Base-by-base conservation (phyloP, 768 basidiomycete species). In the Saitozyma sp. region DNA sequence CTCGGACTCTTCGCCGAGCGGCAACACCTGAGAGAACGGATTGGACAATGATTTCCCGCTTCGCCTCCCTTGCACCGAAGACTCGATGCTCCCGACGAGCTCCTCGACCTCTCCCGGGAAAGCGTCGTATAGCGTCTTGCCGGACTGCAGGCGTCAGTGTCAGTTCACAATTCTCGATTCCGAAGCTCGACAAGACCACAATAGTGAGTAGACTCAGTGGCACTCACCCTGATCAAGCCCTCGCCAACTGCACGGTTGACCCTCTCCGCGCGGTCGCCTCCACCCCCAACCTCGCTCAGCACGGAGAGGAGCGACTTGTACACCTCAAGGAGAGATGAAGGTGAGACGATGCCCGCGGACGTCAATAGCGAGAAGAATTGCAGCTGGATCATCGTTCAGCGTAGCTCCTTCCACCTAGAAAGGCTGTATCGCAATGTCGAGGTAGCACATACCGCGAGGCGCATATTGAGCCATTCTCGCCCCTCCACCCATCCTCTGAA, bases 331-430 rank as follows among this genome's bases (percentile, higher is more conserved):
- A 97, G 86, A 3, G 93, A 94, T 9, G 87, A 85, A 0, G 86
- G 77, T 2, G 90, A 87, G 55, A 97, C 84, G 1, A 94, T 80
- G 59, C 85, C 84, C 1, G 91, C 86, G 3, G 88, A 83, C 39
- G 90, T 88, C 51, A 96, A 80, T 73, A 94, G 90, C 1, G 93
- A 89, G 74, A 98, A 96, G 78, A 98, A 90, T 64, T 92, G 91
- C 13, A 97, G 88, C 94, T 98, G 67, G 19, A 29, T 54, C 45
- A 73, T 53, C 14, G 9, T 19, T 52, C 56, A 45, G 37, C 6
- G 17, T 8, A 8, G 14, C 46, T 2, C 7, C 51, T 41, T 53
- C 11, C 40, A 46, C 16, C 54, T 16, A 13, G 29, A n/a, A 40
- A 17, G 17, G 16, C 29, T 29, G 29, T 29, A 5, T 37, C 38